phyloP scores from a whole-genome alignment of 2,329 filamentous ascomycete species.

The Botrytis paeoniae region DNA sequence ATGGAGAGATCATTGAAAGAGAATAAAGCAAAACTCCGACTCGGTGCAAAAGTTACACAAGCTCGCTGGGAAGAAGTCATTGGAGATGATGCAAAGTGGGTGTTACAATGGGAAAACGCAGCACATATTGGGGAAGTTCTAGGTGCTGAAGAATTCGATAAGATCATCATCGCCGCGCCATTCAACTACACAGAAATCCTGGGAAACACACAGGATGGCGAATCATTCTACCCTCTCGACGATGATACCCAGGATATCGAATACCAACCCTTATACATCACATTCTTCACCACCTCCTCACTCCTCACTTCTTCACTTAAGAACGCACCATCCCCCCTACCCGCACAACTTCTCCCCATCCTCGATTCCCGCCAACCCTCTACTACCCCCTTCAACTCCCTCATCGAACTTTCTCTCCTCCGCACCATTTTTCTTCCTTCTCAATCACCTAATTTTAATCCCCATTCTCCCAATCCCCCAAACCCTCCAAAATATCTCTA shows the following conservation, averaged over 20 bases:
- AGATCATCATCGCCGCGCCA: neutral
- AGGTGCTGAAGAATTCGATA: neutral
- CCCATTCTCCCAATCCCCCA: no score
- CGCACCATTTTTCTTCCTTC: neutral
- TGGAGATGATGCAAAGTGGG: neutral
- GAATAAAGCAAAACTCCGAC: neutral
- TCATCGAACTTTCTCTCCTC: conserved; percentile 6
- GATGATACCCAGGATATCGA: neutral
- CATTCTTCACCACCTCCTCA: neutral
- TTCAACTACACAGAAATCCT: neutral
- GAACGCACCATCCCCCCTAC: neutral
- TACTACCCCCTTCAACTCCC: neutral
- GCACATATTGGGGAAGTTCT: no score
- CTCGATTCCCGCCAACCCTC: neutral
- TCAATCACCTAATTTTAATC: neutral
- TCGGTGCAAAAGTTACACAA: neutral
- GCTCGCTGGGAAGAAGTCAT: neutral
- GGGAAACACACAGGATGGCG: neutral
- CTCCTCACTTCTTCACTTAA: neutral
- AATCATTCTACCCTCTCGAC: neutral
- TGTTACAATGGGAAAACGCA: neutral
- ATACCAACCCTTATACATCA: neutral
- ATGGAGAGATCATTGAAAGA: neutral
- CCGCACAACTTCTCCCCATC: conserved; percentile 1
- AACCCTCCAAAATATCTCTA: neutral